phyloP scores from a whole-genome alignment of 139 green algal species.

The Coelastrella sp. region DNA sequence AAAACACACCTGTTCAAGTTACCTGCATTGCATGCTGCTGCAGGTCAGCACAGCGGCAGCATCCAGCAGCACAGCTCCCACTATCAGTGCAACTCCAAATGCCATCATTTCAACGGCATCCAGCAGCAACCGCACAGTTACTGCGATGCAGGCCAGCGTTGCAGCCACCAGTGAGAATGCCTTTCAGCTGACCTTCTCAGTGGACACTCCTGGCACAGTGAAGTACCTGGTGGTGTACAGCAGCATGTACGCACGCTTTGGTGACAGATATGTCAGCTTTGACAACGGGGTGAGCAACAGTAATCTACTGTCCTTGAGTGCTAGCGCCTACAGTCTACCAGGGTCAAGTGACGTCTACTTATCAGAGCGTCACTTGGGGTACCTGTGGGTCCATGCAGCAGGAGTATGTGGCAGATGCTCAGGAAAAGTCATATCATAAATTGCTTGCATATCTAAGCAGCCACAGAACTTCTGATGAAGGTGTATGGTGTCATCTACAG shows the following conservation, averaged over 20 bases:
- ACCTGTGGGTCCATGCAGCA: too few species aligned
- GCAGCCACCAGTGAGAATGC: neutral
- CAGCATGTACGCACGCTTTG: constrained; percentile 28
- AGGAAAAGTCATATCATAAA: too few species aligned
- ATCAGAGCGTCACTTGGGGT: too few species aligned
- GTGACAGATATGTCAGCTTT: constrained; percentile 21
- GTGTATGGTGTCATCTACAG: neutral
- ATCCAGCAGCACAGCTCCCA: neutral
- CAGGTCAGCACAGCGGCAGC: constrained; percentile 33
- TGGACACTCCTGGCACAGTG: constrained; percentile 5
- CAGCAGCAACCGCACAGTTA: neutral
- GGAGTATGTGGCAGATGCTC: too few species aligned
- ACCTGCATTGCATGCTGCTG: neutral
- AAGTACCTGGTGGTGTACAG: constrained; percentile 35
- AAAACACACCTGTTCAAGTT: neutral
- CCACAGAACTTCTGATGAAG: too few species aligned
- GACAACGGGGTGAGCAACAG: neutral
- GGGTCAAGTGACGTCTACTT: too few species aligned
- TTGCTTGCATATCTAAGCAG: too few species aligned
- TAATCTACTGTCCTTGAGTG: too few species aligned
- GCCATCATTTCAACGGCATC: neutral
- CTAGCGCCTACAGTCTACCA: too few species aligned
- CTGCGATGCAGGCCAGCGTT: neutral
- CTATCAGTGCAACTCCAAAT: neutral
- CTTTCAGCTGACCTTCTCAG: constrained; percentile 31